Percentiles rank a stretch among this genome's conserved stretches.
Conservation (phyloP, 495 filamentous ascomycete species). For the Podospora appendiculata region DNA sequence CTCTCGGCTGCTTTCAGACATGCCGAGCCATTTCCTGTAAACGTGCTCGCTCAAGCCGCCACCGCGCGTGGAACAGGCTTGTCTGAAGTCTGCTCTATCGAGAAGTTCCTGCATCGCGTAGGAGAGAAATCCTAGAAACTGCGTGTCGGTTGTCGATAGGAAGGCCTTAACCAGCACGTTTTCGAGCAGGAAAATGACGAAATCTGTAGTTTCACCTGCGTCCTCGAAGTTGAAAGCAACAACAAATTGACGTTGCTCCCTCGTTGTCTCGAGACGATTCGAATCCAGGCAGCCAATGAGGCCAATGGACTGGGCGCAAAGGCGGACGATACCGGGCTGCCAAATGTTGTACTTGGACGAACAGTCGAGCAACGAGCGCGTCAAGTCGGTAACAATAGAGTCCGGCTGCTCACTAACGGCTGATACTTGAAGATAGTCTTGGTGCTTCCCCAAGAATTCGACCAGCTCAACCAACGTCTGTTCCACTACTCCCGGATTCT, state of each 20-base stretch:
- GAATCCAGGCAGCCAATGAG: slow-evolving; percentile 87
- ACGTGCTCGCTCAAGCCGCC: slow-evolving; percentile 11
- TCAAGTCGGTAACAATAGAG: slow-evolving; percentile 58
- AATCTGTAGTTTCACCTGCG: slow-evolving; percentile 74
- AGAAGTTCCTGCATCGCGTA: slow-evolving; percentile 92
- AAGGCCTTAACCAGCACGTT: slow-evolving; percentile 87
- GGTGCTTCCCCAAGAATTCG: slow-evolving; percentile 61
- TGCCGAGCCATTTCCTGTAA: slow-evolving; percentile 63
- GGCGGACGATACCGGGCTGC: slow-evolving; percentile 54
- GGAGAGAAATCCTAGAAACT: slow-evolving; percentile 80
- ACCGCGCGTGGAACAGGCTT: slow-evolving; percentile 34
- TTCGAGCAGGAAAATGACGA: slow-evolving; percentile 76
- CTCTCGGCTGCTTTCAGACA: slow-evolving; percentile 67
- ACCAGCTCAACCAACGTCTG: slow-evolving; percentile 72
- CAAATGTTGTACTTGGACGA: slow-evolving; percentile 68
- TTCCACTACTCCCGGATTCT: slow-evolving; percentile 75
- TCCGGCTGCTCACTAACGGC: slow-evolving; percentile 83
- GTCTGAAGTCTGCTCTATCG: slow-evolving; percentile 60
- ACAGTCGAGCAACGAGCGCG: slow-evolving; percentile 74
- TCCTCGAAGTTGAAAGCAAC: slow-evolving; percentile 78
- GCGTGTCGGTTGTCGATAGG: slow-evolving; percentile 75
- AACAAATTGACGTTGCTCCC: slow-evolving; percentile 71
- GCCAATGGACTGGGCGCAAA: slow-evolving; percentile 74
- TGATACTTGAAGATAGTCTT: slow-evolving; percentile 72
- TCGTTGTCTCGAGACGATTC: slow-evolving; percentile 73